A percentile compares a stretch with the other conserved stretches of the same genome.
phyloP scores from a whole-genome alignment of 2,329 filamentous ascomycete species.

The Aaosphaeria arxii region DNA sequence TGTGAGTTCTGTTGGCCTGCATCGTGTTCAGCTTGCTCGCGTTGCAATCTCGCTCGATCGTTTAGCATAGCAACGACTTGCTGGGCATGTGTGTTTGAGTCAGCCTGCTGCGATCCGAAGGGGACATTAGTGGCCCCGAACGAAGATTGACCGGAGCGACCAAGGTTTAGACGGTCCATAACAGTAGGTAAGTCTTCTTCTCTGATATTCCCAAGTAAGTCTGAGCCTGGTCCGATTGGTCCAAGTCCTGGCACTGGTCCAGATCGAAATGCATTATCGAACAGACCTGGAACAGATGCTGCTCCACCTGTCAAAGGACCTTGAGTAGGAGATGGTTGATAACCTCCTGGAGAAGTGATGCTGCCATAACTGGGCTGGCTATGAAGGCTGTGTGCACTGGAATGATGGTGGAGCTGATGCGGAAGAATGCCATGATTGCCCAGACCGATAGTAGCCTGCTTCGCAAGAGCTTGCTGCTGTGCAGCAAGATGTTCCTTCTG shows the following conservation, averaged over 20 bases:
- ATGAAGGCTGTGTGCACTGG: conserved; percentile 91
- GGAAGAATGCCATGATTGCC: conserved; percentile 51
- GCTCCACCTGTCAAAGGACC: conserved; percentile 47
- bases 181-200: conserved; percentile 69
- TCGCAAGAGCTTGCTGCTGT: conserved; percentile 73
- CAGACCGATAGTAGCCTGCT: conserved; percentile 61
- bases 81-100: conserved; percentile 48
- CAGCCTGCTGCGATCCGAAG: conserved; percentile 48
- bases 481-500: conserved; percentile 91
- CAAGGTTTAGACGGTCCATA: conserved; percentile 64
- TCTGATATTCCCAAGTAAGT: conserved; percentile 47
- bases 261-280: conserved; percentile 57
- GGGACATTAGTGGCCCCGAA: conserved; percentile 47
- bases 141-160: conserved; percentile 48
- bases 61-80: conserved; percentile 61
- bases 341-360: conserved; percentile 80
- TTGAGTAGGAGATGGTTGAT: conserved; percentile 59
- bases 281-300: conserved; percentile 59
- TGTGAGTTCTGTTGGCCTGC: conserved; percentile 29
- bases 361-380: conserved; percentile 96
- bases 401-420: conserved; percentile 82
- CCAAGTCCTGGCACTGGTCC: conserved; percentile 40
- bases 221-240: conserved; percentile 44
- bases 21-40: conserved; percentile 59
- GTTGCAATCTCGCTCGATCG: conserved; percentile 58